These are phyloP conservation scores for Wickerhamomyces strasburgensis DNA, from an alignment of 805 yeast species.

Conservation along the genomic window DNA sequence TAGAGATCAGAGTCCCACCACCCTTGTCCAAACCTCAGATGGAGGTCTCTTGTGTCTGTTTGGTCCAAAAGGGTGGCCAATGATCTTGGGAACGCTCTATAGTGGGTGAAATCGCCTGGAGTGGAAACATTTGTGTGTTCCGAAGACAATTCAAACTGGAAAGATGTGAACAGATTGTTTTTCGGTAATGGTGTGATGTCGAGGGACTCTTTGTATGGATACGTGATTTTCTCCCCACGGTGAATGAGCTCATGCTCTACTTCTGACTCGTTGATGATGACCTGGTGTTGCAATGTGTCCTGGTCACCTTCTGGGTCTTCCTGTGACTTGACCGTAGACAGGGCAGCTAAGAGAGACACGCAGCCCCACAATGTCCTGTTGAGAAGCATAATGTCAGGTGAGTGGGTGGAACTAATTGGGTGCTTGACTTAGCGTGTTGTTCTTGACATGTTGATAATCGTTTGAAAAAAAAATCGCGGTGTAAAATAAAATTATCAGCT, in stretches of 20 bases:
- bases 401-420: no score
- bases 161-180: conserved; percentile 64
- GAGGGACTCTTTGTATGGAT: conserved; percentile 57
- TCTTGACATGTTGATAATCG: no score
- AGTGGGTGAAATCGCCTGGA: conserved; percentile 36
- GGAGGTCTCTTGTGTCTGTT: conserved; percentile 69
- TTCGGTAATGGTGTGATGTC: conserved; percentile 67
- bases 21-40: conserved; percentile 86
- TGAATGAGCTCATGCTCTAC: not conserved
- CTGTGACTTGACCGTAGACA: no score
- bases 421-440: no score
- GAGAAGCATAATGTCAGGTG: no score
- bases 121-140: conserved; percentile 30
- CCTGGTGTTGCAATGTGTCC: no score
- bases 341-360: no score
- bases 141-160: conserved; percentile 62
- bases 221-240: conserved; percentile 5
- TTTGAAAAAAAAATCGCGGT: no score
- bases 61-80: conserved; percentile 69
- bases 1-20: conserved; percentile 89
- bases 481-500: no score
- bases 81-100: conserved; percentile 71
- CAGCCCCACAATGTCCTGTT: no score
- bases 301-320: not conserved
- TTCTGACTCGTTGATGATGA: not conserved